Evolutionary conservation across 805 yeast genomes (phyloP).

Genomic region (Grigorovia transvaalensis): DNA sequence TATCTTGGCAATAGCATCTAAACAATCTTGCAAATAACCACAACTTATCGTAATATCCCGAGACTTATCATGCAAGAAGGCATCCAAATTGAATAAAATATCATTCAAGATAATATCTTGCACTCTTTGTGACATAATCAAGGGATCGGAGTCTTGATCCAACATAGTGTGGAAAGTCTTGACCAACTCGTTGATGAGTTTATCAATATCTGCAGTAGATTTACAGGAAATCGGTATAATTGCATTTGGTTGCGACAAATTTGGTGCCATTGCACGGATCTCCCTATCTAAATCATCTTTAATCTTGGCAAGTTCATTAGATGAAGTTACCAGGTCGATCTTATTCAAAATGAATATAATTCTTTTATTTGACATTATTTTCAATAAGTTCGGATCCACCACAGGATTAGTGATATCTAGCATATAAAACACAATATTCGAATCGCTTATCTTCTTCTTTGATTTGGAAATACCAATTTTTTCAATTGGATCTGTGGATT

Average conservation of each 20-base stretch:
- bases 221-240: conserved; percentile 50
- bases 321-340: conserved; percentile 35
- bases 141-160: conserved; percentile 45
- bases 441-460: conserved; percentile 40
- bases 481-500: conserved; percentile 50
- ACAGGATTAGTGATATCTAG: conserved; percentile 22
- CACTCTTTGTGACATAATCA: conserved; percentile 64
- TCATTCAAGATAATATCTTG: conserved; percentile 67
- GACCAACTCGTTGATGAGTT: conserved; percentile 35
- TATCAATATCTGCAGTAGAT: conserved; percentile 44
- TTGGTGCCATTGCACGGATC: conserved; percentile 16
- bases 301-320: conserved; percentile 11
- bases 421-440: conserved; percentile 66
- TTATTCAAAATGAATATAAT: conserved; percentile 47
- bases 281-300: conserved; percentile 6
- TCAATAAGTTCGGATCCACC: conserved; percentile 30
- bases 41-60: conserved; percentile 68
- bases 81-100: conserved; percentile 63
- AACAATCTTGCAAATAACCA: conserved; percentile 62
- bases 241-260: not conserved
- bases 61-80: conserved; percentile 41
- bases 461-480: conserved; percentile 77
- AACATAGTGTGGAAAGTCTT: conserved; percentile 40
- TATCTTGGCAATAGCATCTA: conserved; percentile 82
- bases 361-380: conserved; percentile 17